Conservation (phyloP, 179 eudicot genomes). For the Drosera spatulata region DNA sequence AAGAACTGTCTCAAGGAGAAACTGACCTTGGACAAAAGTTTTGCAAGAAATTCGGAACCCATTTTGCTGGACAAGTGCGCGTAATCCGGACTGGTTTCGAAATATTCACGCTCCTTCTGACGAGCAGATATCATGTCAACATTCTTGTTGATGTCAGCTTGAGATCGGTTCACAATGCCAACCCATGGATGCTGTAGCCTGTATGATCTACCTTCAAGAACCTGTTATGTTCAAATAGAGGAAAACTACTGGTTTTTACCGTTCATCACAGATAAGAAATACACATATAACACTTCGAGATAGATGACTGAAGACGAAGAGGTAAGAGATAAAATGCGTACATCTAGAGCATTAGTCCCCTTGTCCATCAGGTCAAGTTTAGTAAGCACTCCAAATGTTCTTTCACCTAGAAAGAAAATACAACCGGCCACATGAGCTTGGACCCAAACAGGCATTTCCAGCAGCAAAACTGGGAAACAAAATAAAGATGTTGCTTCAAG, state of each 20-base stretch:
- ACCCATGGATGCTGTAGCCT: slow-evolving; percentile 90
- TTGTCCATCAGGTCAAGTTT: slow-evolving; percentile 48
- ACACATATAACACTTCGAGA: not conserved
- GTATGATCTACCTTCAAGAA: slow-evolving; percentile 78
- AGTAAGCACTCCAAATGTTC: slow-evolving; percentile 47
- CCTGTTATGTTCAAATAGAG: slow-evolving; percentile 21
- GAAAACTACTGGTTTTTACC: too few relatives aligned
- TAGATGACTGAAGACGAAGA: too few relatives aligned
- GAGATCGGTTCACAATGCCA: slow-evolving; percentile 95
- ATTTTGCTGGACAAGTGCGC: slow-evolving; percentile 72
- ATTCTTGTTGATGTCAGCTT: slow-evolving; percentile 88
- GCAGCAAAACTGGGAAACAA: too few relatives aligned
- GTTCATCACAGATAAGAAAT: too few relatives aligned
- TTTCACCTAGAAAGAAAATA: slow-evolving; percentile 18
- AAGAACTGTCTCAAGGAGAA: not conserved
- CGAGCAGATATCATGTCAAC: slow-evolving; percentile 95
- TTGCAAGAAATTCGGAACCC: slow-evolving; percentile 94
- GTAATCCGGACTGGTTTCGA: slow-evolving; percentile 69
- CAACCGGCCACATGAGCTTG: too few relatives aligned
- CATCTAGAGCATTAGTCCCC: slow-evolving; percentile 47
- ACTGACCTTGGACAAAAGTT: slow-evolving; percentile 72
- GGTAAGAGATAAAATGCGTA: slow-evolving; percentile 12
- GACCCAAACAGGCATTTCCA: too few relatives aligned
- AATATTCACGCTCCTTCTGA: slow-evolving; percentile 73
- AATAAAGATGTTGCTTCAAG: too few relatives aligned